Conservation (phyloP, 2,329 filamentous ascomycete species). For the Nannizzia gypsea region DNA sequence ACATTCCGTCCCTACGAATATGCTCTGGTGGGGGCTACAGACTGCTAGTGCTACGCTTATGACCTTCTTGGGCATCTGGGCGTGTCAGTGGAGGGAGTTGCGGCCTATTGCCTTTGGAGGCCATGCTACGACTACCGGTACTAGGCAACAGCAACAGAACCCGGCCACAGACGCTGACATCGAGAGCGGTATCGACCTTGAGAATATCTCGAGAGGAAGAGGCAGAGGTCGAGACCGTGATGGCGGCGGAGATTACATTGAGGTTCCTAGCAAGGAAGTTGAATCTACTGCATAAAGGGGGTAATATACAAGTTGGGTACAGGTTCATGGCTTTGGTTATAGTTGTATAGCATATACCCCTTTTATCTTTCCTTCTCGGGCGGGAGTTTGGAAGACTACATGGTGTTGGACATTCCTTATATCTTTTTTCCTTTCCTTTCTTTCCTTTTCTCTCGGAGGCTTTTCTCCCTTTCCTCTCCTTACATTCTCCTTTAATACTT, state of each 20-base stretch:
- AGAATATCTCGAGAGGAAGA: constrained; percentile 13
- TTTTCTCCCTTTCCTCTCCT: not conserved
- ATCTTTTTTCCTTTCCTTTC: not conserved
- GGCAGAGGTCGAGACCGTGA: constrained; percentile 19
- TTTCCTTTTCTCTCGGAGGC: not conserved
- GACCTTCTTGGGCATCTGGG: constrained; percentile 70
- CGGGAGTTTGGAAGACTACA: not conserved
- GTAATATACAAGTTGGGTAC: not conserved
- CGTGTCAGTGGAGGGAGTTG: constrained; percentile 80
- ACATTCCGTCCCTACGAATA: constrained; percentile 59
- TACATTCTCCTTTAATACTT: not conserved
- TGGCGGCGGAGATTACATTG: constrained; percentile 46
- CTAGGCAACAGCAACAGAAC: constrained; percentile 40
- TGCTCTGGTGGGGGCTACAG: constrained; percentile 77
- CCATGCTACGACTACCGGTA: not conserved
- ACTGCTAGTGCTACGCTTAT: constrained; percentile 49
- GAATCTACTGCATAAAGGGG: not conserved
- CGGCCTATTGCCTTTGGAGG: constrained; percentile 76
- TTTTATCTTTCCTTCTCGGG: constrained; percentile 4
- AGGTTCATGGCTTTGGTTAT: constrained; percentile 40
- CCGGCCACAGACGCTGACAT: constrained; percentile 41
- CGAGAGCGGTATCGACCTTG: constrained; percentile 10
- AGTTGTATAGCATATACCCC: constrained; percentile 21
- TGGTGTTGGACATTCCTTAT: not conserved
- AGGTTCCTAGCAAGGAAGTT: constrained; percentile 43